phyloP scores from a whole-genome alignment of 768 basidiomycete genomes.

The Lyophyllum atratum region DNA sequence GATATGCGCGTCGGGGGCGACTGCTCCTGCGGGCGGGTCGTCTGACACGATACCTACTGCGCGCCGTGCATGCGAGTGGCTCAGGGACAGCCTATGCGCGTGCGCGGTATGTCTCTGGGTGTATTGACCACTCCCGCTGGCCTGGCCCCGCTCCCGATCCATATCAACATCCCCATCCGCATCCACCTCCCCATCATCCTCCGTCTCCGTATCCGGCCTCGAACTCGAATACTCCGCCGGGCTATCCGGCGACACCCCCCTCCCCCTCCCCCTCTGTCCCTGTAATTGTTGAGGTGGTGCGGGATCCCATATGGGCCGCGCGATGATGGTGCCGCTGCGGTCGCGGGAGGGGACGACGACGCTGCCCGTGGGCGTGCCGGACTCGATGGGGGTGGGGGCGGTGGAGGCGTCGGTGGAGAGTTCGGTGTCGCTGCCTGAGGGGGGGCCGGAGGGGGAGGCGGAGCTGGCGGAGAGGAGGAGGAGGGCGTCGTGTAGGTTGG shows the following conservation, averaged over 20 bases:
- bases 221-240: not conserved
- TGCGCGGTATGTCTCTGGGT: conserved; percentile 17
- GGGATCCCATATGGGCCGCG: conserved; percentile 62
- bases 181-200: conserved; percentile 75
- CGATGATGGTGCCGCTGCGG: conserved; percentile 76
- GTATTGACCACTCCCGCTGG: not conserved
- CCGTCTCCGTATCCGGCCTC: conserved; percentile 74
- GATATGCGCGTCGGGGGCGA: conserved; percentile 40
- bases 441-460: conserved; percentile 16
- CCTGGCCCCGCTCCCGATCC: conserved; percentile 21
- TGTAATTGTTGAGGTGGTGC: conserved; percentile 7
- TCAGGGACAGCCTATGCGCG: conserved; percentile 24
- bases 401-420: conserved; percentile 64
- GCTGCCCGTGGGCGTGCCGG: conserved; percentile 61
- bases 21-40: conserved; percentile 27
- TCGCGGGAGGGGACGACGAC: conserved; percentile 64
- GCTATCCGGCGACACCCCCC: not conserved
- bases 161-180: conserved; percentile 53
- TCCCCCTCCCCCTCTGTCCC: not conserved
- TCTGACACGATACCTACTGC: conserved; percentile 45
- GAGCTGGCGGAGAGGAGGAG: conserved; percentile 21
- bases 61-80: conserved; percentile 22
- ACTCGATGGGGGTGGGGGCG: conserved; percentile 58
- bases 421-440: conserved; percentile 57
- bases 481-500: conserved; percentile 12